Conservation (phyloP, 169 alveolate genomes). For the Besnoitia besnoiti region DNA sequence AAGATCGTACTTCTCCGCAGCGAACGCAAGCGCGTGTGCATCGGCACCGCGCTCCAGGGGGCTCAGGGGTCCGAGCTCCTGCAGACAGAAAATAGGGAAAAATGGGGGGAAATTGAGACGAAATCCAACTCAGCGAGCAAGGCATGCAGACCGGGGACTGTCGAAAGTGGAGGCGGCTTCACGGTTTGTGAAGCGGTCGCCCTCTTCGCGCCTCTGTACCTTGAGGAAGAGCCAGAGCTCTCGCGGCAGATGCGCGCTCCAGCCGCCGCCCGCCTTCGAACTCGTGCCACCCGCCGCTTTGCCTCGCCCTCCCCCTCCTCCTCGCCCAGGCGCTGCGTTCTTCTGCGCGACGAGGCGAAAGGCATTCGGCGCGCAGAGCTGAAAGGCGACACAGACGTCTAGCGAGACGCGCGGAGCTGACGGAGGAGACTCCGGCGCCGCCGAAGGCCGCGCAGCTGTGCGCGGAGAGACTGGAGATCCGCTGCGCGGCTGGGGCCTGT, state of each 20-base stretch:
- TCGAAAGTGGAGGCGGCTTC: neutral
- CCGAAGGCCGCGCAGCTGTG: neutral
- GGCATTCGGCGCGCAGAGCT: neutral
- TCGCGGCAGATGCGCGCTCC: conserved; percentile 8
- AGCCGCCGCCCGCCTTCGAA: conserved; percentile 26
- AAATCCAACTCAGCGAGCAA: neutral
- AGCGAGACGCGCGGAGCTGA: neutral
- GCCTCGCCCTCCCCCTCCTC: neutral
- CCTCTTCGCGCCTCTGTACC: neutral
- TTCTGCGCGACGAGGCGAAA: conserved; percentile 31
- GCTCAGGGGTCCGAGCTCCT: conserved; percentile 22
- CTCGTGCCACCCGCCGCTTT: neutral
- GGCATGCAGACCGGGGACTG: neutral
- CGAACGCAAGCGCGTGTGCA: neutral
- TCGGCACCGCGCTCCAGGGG: neutral
- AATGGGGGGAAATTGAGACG: no score
- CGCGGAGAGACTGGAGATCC: neutral
- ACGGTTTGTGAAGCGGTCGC: neutral
- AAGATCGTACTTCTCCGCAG: conserved; percentile 36
- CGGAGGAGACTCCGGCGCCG: neutral
- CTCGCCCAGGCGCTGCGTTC: neutral
- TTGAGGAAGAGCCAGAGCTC: neutral
- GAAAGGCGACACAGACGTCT: conserved; percentile 19
- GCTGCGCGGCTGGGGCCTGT: neutral
- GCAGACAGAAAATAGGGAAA: neutral